Percentiles rank a stretch among this genome's conserved stretches.
Evolutionary conservation across 202 grass and related monocot species (phyloP).

Genomic region (Schoenoplectus tabernaemontani): DNA sequence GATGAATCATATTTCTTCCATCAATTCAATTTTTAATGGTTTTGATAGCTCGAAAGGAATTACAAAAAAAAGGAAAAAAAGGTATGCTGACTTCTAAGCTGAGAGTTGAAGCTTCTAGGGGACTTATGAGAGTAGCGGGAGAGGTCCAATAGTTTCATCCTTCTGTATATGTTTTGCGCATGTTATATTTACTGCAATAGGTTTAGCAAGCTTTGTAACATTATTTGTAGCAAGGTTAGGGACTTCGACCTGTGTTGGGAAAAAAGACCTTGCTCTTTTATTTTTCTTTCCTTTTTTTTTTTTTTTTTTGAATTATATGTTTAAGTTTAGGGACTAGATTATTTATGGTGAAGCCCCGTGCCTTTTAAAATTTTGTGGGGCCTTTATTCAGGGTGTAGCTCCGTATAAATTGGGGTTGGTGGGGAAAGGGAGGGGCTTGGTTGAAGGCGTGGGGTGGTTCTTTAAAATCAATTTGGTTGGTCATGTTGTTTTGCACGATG

Average conservation of each 20-base stretch:
- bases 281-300: neutral
- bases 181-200: conserved; percentile 15
- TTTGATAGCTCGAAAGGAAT: neutral
- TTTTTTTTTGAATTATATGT: conserved; percentile 5
- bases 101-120: conserved; percentile 17
- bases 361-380: conserved; percentile 27
- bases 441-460: conserved; percentile 5
- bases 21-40: neutral
- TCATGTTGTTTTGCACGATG: conserved; percentile 3
- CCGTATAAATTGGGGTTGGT: neutral
- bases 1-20: conserved; percentile 36
- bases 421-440: neutral
- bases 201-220: conserved; percentile 25
- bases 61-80: conserved; percentile 2
- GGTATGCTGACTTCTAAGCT: conserved; percentile 9
- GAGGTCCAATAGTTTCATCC: conserved; percentile 21
- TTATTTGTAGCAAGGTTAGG: conserved; percentile 29
- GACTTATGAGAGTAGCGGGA: neutral
- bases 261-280: conserved; percentile 22
- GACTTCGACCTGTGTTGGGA: conserved; percentile 6
- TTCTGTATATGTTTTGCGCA: conserved; percentile 27
- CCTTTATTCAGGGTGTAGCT: neutral
- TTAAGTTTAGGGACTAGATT: conserved; percentile 20
- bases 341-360: conserved; percentile 26
- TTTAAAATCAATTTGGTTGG: conserved; percentile 17